Evolutionary conservation across 1,284 basidiomycete species (phyloP).

Genomic region (Anthracocystis panici-leucophaei): DNA sequence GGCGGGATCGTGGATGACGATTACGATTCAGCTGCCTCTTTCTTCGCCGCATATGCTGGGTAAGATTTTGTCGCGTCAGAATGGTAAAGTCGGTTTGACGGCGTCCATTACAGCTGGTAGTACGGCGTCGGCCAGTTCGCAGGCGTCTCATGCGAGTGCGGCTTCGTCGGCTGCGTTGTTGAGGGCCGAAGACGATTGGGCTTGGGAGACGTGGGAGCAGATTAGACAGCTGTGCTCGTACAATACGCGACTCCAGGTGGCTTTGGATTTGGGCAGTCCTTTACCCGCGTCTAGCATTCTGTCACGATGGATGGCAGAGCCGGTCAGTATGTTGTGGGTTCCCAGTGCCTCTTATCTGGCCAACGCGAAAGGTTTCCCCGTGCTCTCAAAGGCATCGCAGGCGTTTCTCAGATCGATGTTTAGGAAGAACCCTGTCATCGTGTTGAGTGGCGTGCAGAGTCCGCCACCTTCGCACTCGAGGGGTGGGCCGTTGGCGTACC

Average conservation of each 20-base stretch:
- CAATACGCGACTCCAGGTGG: slow-evolving; percentile 79
- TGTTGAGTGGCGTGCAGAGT: slow-evolving; percentile 54
- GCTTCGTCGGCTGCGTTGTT: slow-evolving; percentile 75
- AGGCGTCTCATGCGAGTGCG: slow-evolving; percentile 40
- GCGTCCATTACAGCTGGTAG: slow-evolving; percentile 41
- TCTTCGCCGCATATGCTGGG: slow-evolving; percentile 57
- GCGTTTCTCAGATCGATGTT: slow-evolving; percentile 56
- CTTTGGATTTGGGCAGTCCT: slow-evolving; percentile 88
- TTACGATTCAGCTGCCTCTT: slow-evolving; percentile 64
- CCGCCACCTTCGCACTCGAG: slow-evolving; percentile 71
- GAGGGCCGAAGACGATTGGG: slow-evolving; percentile 73
- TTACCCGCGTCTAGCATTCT: slow-evolving; percentile 75
- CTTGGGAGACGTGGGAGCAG: slow-evolving; percentile 98
- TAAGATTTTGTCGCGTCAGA: slow-evolving; percentile 55
- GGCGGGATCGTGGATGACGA: slow-evolving; percentile 56
- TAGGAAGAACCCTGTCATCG: slow-evolving; percentile 47
- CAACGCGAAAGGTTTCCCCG: slow-evolving; percentile 96
- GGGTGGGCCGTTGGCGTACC: slow-evolving; percentile 88
- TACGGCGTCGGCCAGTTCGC: slow-evolving; percentile 39
- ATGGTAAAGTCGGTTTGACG: slow-evolving; percentile 29
- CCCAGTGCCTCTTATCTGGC: slow-evolving; percentile 92
- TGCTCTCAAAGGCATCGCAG: slow-evolving; percentile 80
- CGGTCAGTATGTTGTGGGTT: slow-evolving; percentile 86
- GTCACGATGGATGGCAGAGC: slow-evolving; percentile 90
- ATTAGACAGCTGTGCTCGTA: slow-evolving; percentile 90